phyloP scores from a whole-genome alignment of 2,329 filamentous ascomycete genomes.

The Domatiomyces catenatus region DNA sequence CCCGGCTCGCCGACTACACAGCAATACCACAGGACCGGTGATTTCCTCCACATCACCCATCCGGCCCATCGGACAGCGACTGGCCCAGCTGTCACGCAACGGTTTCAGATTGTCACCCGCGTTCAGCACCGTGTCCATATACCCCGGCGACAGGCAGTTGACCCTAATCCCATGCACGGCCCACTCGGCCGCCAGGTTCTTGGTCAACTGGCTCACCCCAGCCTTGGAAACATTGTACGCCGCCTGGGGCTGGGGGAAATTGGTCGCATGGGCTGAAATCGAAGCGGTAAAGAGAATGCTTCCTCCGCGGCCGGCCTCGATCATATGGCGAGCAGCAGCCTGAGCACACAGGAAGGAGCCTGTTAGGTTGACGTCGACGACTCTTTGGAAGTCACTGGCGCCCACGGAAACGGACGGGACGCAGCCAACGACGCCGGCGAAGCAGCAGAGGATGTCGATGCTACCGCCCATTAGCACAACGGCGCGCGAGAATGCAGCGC shows the following conservation, averaged over 20 bases:
- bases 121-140: conserved; percentile 64
- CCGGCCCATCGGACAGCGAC: conserved; percentile 46
- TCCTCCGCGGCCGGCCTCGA: conserved; percentile 45
- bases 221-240: conserved; percentile 62
- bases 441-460: conserved; percentile 39
- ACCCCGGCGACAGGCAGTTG: conserved; percentile 57
- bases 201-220: conserved; percentile 47
- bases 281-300: conserved; percentile 51
- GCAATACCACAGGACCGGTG: conserved; percentile 45
- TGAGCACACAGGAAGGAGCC: conserved; percentile 57
- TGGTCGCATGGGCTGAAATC: conserved; percentile 41
- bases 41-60: conserved; percentile 52
- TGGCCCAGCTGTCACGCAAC: conserved; percentile 41
- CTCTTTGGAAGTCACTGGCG: conserved; percentile 43
- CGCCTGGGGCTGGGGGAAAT: conserved; percentile 46
- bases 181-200: conserved; percentile 58
- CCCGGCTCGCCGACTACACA: conserved; percentile 43
- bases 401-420: conserved; percentile 45
- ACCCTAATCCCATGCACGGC: conserved; percentile 53
- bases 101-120: conserved; percentile 44
- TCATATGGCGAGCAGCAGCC: conserved; percentile 37
- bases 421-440: conserved; percentile 54
- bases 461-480: conserved; percentile 17
- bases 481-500: conserved; percentile 27
- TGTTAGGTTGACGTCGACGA: conserved; percentile 57